phyloP scores from a whole-genome alignment of 1,139 yeast genomes.

The Sugiyamaella japonica region DNA sequence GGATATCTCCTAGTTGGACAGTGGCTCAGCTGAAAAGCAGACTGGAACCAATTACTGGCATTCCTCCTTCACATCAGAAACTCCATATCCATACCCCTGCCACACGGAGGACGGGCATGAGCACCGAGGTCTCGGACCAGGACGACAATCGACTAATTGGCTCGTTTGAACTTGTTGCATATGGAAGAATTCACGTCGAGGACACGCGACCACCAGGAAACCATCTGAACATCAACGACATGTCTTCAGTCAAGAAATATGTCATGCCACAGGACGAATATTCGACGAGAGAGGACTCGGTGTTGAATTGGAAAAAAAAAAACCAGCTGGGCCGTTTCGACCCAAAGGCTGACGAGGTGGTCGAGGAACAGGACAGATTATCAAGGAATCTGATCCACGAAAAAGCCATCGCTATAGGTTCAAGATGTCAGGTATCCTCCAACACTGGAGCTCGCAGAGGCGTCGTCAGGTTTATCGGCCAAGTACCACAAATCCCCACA shows the following conservation, averaged over 20 bases:
- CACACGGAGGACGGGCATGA: constrained; percentile 42
- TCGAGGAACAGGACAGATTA: constrained; percentile 33
- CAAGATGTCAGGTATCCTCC: constrained; percentile 44
- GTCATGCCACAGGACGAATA: constrained; percentile 68
- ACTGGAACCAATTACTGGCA: constrained; percentile 76
- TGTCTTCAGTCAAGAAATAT: constrained; percentile 46
- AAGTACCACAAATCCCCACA: constrained; percentile 54
- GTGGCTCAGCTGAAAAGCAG: constrained; percentile 55
- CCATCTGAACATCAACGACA: constrained; percentile 39
- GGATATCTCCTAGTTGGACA: constrained; percentile 66
- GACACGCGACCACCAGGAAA: constrained; percentile 43
- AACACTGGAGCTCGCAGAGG: constrained; percentile 56
- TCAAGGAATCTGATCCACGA: constrained; percentile 40
- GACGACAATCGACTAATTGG: constrained; percentile 31
- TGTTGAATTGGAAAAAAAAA: constrained; percentile 71
- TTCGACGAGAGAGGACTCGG: constrained; percentile 58
- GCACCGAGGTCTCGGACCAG: constrained; percentile 28
- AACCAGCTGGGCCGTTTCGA: constrained; percentile 72
- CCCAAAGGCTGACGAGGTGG: constrained; percentile 46
- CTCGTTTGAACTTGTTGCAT: constrained; percentile 26
- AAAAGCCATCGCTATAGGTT: constrained; percentile 39
- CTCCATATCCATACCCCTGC: constrained; percentile 52
- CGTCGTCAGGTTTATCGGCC: constrained; percentile 64
- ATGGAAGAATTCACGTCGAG: constrained; percentile 41
- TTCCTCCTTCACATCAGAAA: constrained; percentile 60